These are phyloP conservation scores for Venturia asperata DNA, from an alignment of 2,329 filamentous ascomycete genomes.

Conservation along the genomic window DNA sequence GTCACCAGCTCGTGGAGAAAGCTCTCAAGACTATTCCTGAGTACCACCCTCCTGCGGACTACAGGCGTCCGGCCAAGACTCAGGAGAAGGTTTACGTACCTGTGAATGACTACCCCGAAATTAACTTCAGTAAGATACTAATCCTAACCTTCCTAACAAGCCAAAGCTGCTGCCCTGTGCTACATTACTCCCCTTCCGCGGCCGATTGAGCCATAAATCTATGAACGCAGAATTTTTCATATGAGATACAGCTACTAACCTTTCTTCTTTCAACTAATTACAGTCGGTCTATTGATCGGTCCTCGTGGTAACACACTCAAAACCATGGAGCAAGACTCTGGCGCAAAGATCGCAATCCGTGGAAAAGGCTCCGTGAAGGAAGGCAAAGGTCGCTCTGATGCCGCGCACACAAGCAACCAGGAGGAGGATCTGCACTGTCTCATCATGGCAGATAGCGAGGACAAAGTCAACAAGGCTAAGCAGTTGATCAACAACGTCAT, in stretches of 20 bases:
- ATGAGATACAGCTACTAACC: conserved; percentile 63
- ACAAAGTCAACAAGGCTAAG: conserved; percentile 99
- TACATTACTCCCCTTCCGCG: neutral
- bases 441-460: conserved; percentile 99
- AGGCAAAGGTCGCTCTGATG: conserved; percentile 97
- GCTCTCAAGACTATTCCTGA: conserved; percentile 99
- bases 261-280: conserved; percentile 71
- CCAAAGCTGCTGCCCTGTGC: conserved; percentile 1
- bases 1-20: conserved; percentile 97
- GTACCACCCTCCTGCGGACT: conserved; percentile 97
- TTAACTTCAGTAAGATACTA: conserved; percentile 99
- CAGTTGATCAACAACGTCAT: conserved; percentile 98
- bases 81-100: conserved; percentile 99
- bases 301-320: conserved; percentile 99
- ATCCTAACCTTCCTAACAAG: conserved; percentile 59
- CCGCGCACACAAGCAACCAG: conserved; percentile 98
- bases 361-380: conserved; percentile 99
- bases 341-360: conserved; percentile 97
- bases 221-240: neutral
- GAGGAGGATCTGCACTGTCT: conserved; percentile 98
- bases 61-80: conserved; percentile 97
- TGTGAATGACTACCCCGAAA: conserved; percentile 99
- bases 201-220: conserved; percentile 28
- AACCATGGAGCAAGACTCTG: conserved; percentile 98
- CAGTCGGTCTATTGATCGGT: conserved; percentile 99